A percentile compares a stretch with the other conserved stretches of the same genome.
phyloP scores from a whole-genome alignment of 2,329 filamentous ascomycete species.

The Alternaria ethzedia region DNA sequence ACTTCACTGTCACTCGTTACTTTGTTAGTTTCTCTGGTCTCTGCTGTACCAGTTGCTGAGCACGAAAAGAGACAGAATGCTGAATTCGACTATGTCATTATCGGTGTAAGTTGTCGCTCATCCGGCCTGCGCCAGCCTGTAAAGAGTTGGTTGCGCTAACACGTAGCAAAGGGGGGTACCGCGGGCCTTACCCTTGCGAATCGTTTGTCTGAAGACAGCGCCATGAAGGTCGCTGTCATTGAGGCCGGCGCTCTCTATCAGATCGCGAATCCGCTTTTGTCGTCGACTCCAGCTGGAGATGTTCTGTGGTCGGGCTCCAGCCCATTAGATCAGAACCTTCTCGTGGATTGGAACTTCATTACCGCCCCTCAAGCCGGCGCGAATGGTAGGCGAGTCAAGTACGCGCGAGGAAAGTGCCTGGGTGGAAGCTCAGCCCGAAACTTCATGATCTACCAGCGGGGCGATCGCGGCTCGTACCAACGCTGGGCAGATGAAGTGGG shows the following conservation, averaged over 20 bases:
- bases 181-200: not conserved
- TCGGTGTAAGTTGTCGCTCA: constrained; percentile 10
- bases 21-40: not conserved
- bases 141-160: not conserved
- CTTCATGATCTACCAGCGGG: constrained; percentile 33
- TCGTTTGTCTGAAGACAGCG: not conserved
- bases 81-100: constrained; percentile 25
- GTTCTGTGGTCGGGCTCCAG: constrained; percentile 25
- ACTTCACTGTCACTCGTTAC: constrained; percentile 10
- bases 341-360: constrained; percentile 40
- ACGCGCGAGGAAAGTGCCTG: constrained; percentile 39
- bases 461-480: constrained; percentile 22
- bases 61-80: constrained; percentile 9
- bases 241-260: constrained; percentile 33
- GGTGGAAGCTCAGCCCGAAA: constrained; percentile 37
- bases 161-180: not conserved
- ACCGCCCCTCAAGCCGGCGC: constrained; percentile 33
- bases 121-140: not conserved
- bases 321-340: constrained; percentile 26
- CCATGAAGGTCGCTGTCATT: constrained; percentile 24
- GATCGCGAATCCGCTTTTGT: constrained; percentile 12
- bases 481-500: constrained; percentile 38
- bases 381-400: constrained; percentile 26
- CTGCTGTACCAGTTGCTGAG: constrained; percentile 1
- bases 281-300: constrained; percentile 27